Evolutionary conservation across 768 basidiomycete species (phyloP), one percentile per base, ranked within the genome.

Genomic region (Tricholoma furcatifolium): DNA sequence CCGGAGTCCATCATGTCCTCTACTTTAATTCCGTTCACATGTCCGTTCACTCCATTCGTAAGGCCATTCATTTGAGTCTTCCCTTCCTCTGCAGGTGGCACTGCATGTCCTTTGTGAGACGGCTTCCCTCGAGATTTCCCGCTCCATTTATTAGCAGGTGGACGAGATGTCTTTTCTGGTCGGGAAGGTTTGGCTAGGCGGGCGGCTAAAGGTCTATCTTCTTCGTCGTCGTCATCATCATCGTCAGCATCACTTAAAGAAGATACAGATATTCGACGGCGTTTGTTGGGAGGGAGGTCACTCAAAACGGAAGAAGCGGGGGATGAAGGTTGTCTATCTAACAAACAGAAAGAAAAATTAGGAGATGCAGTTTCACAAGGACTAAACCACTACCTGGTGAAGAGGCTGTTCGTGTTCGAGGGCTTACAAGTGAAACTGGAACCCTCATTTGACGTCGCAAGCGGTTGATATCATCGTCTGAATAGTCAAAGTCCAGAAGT

Each of bases 1-100:
- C 79, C 76, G 61, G 88, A 88, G 44, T 91, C 87, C 78, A 92
- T 81, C 65, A 82, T 85, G 43, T 88, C 91, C 65, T 93, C 91
- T 2, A 86, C 66, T 63, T 89, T 91, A 55, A 88, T 73, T 57
- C 76, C 78, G 6, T 77, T 52, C 18, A 78, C 80, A 39, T 73
- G 71, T 20, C 76, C 73, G 46, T 76, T 77, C 3, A 69, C 60
- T 18, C 79, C 80, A 50, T 81, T 80, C 15, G 65, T 45, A 23
- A 69, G 70, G 2, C 71, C 70, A 54, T 74, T 69, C 65, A 74
- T 67, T 21, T 70, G 70, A 10, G 65, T 67, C 12, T 73, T 68
- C 41, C 76, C 65, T 17, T 69, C 65, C 4, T 66, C 75, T 1
- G 74, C 74, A 38, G 77, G 74, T 32, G 78, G 82, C 15, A 81